Base-by-base conservation (phyloP, 495 filamentous ascomycete species). In the Geoglossum glabrum region DNA sequence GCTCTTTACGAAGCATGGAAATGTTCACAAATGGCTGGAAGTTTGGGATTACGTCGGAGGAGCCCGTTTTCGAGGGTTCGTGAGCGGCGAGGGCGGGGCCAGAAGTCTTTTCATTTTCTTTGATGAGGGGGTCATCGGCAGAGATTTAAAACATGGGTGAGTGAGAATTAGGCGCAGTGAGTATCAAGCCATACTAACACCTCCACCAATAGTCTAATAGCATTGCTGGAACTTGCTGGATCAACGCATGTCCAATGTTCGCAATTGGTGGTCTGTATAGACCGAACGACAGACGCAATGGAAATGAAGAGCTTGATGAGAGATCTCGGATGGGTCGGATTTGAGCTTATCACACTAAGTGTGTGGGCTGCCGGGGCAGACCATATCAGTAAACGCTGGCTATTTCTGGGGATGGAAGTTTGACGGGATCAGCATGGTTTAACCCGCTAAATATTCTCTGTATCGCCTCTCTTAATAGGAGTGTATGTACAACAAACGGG, bases 311-410 rank as follows among this genome's bases (percentile, higher is more conserved):
- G 80, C 54, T 73, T 93, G 56, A 79, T 83, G 60, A 83, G 81
- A 63, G 86, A 86, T 58, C 77, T 96, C 36, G 84, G 89, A 62
- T 96, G 90, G 90, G 89, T 90, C 62, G 89, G 89, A 31, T 96
- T 95, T 63, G 84, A 82, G 64, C 73, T 87, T 55, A 81, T 81
- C 54, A 89, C 86, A 17, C 72, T 96, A 13, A 79, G 84, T 57
- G 74, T 78, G 49, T 95, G 87, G 85, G 74, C 77, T 31, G 28
- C 27, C 13, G 54, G 47, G 46, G 47, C 34, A 26, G 63, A 60
- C 13, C 23, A 59, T 6, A 25, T 67, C 64, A 46, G 63, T 62
- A 38, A 61, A 61, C 65, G 58, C 61, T 96, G 90, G 90, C 61
- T 96, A 10, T 87, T 90, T 68, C 74, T 95, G 69, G 80, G 81